A percentile compares a stretch with the other conserved stretches of the same genome.
phyloP scores from a whole-genome alignment of 2,329 filamentous ascomycete species.

The Pestalotiopsis sp. region DNA sequence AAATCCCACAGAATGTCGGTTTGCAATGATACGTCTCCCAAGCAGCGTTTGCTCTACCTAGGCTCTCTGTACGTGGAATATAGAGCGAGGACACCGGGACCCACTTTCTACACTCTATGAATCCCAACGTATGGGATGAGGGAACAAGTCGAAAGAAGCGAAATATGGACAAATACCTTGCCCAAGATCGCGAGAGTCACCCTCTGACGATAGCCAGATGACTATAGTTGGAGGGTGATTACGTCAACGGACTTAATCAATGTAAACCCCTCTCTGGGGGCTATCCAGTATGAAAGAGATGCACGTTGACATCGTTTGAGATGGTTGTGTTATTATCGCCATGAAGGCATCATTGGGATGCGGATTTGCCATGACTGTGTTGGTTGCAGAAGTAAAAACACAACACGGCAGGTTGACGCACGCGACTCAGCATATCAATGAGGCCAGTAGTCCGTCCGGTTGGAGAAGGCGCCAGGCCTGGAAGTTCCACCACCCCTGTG shows the following conservation, averaged over 20 bases:
- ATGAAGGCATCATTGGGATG: slow-evolving; percentile 14
- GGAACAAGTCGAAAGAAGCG: not conserved
- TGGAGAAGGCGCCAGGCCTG: not conserved
- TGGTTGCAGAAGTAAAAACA: slow-evolving; percentile 1
- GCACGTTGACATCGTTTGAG: slow-evolving; percentile 22
- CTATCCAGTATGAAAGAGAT: slow-evolving; percentile 33
- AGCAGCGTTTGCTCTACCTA: not conserved
- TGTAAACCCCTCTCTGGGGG: slow-evolving; percentile 54
- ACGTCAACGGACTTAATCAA: slow-evolving; percentile 37
- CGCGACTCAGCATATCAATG: slow-evolving; percentile 3
- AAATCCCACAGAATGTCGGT: not conserved
- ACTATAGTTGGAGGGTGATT: slow-evolving; percentile 21
- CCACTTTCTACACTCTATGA: not conserved
- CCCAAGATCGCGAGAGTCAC: slow-evolving; percentile 18
- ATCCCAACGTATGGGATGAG: not conserved
- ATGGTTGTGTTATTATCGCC: slow-evolving; percentile 16
- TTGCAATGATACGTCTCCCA: not conserved
- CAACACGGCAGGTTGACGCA: slow-evolving; percentile 4
- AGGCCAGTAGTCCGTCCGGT: not conserved
- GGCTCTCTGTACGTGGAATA: not conserved
- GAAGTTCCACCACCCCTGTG: not conserved
- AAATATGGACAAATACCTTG: slow-evolving; percentile 13
- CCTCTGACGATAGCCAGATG: slow-evolving; percentile 18
- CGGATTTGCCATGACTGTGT: slow-evolving; percentile 8
- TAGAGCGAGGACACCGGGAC: not conserved